Evolutionary conservation across 2,329 filamentous ascomycete genomes (phyloP), one percentile per base, ranked within the genome.

Genomic region (Capronia epimyces): DNA sequence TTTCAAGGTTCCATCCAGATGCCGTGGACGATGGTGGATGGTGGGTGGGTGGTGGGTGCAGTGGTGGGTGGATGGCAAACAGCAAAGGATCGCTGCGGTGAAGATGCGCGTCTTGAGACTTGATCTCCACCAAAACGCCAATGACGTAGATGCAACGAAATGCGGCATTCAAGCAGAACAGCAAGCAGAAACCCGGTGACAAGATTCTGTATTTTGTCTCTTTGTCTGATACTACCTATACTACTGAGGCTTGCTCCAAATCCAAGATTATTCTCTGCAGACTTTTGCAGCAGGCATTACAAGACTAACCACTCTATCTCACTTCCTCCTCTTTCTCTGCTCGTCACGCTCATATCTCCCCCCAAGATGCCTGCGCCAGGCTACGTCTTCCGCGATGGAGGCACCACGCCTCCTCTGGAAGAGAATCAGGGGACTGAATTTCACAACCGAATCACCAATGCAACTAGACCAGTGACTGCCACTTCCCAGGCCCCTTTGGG

Each of bases 331-430:
- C 18, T 18, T 46, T 24, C 39, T 43, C 22, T 15, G 16, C 39
- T 43, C n/a, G 12, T 27, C 24, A 13, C 18, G 16, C 41, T n/a
- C n/a, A 15, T 27, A 3, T n/a, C 21, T 20, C 18, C 37, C 18
- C 7, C 8, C 43, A 61, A 48, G 15, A 66, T 66, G 64, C 63
- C 64, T 31, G 49, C 58, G 44, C 64, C 64, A 43, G 64, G 64
- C 25, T 65, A 65, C 43, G 61, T 65, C 25, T 66, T 65, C 50
- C 57, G 57, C 16, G 64, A 66, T 52, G 62, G 64, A 32, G 62
- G 63, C 24, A 56, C 62, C 7, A 64, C 64, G 15, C 64, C 64
- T 12, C 58, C 61, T 32, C 39, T 46, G 16, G 59, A 59, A 50
- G 52, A 53, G 34, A 51, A 52, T 18, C 42, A 46, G 12, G 43